Base-by-base conservation (phyloP, 2,329 filamentous ascomycete species). In the Ophiostoma pallidulum region DNA sequence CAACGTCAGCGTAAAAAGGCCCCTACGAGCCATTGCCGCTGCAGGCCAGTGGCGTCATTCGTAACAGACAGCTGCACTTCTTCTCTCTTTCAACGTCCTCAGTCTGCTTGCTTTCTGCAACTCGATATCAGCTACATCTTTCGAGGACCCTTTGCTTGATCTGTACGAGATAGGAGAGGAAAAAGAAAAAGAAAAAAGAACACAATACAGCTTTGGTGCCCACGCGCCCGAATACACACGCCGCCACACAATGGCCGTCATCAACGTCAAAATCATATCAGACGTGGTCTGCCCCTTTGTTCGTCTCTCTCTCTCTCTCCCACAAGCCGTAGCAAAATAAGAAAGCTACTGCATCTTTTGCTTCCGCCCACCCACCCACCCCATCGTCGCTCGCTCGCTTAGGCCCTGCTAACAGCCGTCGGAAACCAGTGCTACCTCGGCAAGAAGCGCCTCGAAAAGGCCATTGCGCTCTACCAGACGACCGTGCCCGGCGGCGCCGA, bases 211-310 rank as follows among this genome's bases (percentile, higher is more conserved):
- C n/a, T n/a, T n/a, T n/a, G n/a, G n/a, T n/a, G n/a, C n/a, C n/a
- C n/a, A n/a, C 10, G 14, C 22, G 38, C 8, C 24, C 24, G 0
- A 39, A 12, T 47, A 29, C 37, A 29, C 26, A 2, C 19, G 18
- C 19, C 20, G 10, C 39, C 9, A 24, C 48, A 61, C 38, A 38
- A 89, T 90, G 85, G 78, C 82, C 18, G 78, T 80, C 58, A 86
- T 90, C 69, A 77, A 79, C 52, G 84, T 94, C 64, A 78, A 82
- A 50, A 77, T 88, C 60, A 79, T 89, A 50, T 86, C 78, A n/a
- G 89, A 94, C 66, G 85, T 80, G 3, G 77, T 92, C 56, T 94
- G 87, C 62, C 84, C 86, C 4, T 75, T 71, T 61, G 68, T 70
- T 56, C 53, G 66, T 55, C 13, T 0, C 12, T 6, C 32, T 12